These are phyloP conservation scores for Sphaerulina populicola DNA, from an alignment of 2,329 filamentous ascomycete genomes.

Conservation along the genomic window DNA sequence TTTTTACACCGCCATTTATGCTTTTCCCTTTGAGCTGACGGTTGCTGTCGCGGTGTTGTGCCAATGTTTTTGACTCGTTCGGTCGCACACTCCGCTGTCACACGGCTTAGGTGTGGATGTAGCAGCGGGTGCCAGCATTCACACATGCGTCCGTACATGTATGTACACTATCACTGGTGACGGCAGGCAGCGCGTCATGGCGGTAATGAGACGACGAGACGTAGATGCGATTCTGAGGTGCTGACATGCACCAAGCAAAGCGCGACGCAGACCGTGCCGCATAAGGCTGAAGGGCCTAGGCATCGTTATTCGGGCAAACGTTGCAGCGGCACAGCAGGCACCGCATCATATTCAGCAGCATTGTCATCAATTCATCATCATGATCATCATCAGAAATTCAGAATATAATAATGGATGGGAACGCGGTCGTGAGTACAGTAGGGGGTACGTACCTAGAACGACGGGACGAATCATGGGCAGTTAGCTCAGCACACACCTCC, in stretches of 20 bases:
- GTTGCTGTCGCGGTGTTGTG: not conserved
- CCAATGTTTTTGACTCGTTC: constrained; percentile 14
- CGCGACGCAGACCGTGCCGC: constrained; percentile 6
- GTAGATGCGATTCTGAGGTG: no score
- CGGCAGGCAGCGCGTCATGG: constrained; percentile 1
- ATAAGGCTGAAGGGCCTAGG: constrained; percentile 7
- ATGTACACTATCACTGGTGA: not conserved
- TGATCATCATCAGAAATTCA: not conserved
- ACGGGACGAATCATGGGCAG: not conserved
- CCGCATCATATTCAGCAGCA: not conserved
- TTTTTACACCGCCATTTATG: constrained; percentile 9
- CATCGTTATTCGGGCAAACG: not conserved
- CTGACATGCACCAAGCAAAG: constrained; percentile 8
- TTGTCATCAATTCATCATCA: no score
- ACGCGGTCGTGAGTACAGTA: not conserved
- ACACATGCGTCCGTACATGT: constrained; percentile 1
- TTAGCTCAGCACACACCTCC: not conserved
- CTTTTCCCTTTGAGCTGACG: constrained; percentile 1
- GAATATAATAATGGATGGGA: not conserved
- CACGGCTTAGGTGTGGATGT: constrained; percentile 8
- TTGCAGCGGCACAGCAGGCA: constrained; percentile 6
- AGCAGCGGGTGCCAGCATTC: no score
- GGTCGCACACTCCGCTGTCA: constrained; percentile 11
- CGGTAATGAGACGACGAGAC: not conserved
- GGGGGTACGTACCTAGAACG: not conserved